Conservation (phyloP, 2,329 filamentous ascomycete species). For the Teratosphaeria zuluensis region DNA sequence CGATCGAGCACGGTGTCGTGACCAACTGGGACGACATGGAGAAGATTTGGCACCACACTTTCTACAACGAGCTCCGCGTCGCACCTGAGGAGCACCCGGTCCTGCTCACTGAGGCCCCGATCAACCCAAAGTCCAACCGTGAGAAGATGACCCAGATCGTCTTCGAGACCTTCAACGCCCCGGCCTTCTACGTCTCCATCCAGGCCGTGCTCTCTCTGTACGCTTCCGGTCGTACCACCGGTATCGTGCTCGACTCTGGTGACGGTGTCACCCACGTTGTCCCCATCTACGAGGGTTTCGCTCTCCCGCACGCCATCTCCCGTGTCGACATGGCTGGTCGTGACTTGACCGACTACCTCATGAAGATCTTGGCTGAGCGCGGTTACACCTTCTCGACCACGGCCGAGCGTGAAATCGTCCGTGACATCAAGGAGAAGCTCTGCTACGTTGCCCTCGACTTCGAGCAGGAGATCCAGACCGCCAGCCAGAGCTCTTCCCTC, state of each 20-base stretch:
- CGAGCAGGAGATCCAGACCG: constrained; percentile 99
- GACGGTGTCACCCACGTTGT: constrained; percentile 99
- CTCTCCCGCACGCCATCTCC: constrained; percentile 97
- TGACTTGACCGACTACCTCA: constrained; percentile 99
- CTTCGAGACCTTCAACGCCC: constrained; percentile 99
- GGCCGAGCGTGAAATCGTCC: constrained; percentile 99
- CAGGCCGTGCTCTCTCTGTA: constrained; percentile 99
- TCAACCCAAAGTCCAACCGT: constrained; percentile 99
- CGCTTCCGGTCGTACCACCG: constrained; percentile 99
- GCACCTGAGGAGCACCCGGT: constrained; percentile 99
- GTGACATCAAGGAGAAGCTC: constrained; percentile 99
- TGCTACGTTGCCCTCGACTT: constrained; percentile 99
- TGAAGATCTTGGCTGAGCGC: constrained; percentile 99
- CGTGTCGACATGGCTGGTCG: constrained; percentile 99
- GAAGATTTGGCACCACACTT: constrained; percentile 99
- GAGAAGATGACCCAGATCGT: constrained; percentile 99
- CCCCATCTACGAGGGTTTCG: constrained; percentile 99
- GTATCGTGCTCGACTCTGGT: constrained; percentile 99
- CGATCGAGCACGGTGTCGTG: constrained; percentile 99
- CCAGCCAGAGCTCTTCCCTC: constrained; percentile 93
- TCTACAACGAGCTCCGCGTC: constrained; percentile 99
- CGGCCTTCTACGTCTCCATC: constrained; percentile 99
- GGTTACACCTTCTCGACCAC: constrained; percentile 99
- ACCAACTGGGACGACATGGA: constrained; percentile 99
- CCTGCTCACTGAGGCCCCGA: constrained; percentile 96